These are phyloP conservation scores for Arthroderma uncinatum DNA, from an alignment of 2,329 filamentous ascomycete genomes.

Conservation along the genomic window DNA sequence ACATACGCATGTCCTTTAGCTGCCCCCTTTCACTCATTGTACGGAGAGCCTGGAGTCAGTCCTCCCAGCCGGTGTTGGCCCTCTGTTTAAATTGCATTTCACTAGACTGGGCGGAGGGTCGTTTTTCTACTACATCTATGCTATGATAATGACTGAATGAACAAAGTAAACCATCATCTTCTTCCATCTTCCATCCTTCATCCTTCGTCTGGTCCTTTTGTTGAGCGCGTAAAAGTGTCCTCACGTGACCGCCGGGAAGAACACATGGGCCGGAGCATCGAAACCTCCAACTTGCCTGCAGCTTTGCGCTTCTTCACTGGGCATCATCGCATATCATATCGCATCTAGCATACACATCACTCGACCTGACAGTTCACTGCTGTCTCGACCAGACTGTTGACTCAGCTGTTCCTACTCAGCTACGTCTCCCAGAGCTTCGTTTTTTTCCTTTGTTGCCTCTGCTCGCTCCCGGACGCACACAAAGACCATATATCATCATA, in stretches of 20 bases:
- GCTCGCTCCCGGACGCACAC: background rate
- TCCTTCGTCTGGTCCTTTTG: background rate
- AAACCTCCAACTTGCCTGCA: background rate
- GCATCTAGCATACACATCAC: background rate
- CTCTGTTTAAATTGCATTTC: background rate
- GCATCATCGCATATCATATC: background rate
- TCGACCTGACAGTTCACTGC: background rate
- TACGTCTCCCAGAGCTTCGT: background rate
- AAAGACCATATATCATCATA: background rate
- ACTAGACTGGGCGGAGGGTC: background rate
- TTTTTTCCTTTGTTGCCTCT: background rate
- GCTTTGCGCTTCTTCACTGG: background rate
- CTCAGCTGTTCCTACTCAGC: background rate
- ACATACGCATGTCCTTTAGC: background rate
- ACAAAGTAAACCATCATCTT: background rate
- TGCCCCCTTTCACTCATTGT: background rate
- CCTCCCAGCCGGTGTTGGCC: background rate
- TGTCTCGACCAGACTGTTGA: background rate
- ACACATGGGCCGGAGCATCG: background rate
- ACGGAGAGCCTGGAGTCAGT: background rate
- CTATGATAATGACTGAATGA: conserved; percentile 2
- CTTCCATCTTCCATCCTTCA: background rate
- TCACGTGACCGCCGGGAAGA: background rate
- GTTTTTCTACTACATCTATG: background rate
- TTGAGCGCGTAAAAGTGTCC: background rate